phyloP scores from a whole-genome alignment of 306 rosid genomes.

The Ceratonia siliqua region DNA sequence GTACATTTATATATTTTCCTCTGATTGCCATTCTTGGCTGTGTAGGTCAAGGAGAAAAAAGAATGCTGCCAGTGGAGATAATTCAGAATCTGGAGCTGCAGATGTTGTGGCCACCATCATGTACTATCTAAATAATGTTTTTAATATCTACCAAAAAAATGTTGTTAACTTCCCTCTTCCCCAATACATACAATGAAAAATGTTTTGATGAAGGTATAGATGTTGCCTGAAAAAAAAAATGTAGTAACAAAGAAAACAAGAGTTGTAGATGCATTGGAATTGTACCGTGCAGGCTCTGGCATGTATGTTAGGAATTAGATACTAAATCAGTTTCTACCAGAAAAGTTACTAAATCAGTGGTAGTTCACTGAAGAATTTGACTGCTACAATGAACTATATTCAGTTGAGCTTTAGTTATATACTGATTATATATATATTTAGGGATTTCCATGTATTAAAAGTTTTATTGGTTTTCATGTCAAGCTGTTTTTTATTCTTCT shows the following conservation, averaged over 20 bases:
- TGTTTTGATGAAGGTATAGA: constrained; percentile 5
- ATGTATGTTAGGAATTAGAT: background rate
- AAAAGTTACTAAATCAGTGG: background rate
- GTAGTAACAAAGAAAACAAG: background rate
- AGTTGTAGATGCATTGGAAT: background rate
- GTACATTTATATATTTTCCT: constrained; percentile 28
- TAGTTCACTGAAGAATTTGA: background rate
- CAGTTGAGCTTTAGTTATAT: constrained; percentile 24
- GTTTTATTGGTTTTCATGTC: constrained; percentile 11
- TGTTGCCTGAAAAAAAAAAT: background rate
- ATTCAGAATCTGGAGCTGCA: constrained; percentile 71
- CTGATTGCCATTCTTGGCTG: constrained; percentile 28
- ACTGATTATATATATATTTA: background rate
- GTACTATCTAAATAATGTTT: background rate
- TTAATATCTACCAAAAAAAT: constrained; percentile 5
- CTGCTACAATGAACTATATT: background rate
- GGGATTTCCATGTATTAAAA: constrained; percentile 21
- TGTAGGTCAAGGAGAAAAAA: constrained; percentile 96
- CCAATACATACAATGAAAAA: background rate
- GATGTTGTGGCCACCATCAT: constrained; percentile 46
- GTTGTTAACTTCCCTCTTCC: background rate
- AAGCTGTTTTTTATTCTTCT: constrained; percentile 8
- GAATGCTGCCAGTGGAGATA: constrained; percentile 84
- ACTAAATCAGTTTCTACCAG: background rate
- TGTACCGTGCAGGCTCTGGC: background rate